These are phyloP conservation scores for Nicotiana sylvestris DNA, from an alignment of 257 asterid genomes.

Conservation along the genomic window DNA sequence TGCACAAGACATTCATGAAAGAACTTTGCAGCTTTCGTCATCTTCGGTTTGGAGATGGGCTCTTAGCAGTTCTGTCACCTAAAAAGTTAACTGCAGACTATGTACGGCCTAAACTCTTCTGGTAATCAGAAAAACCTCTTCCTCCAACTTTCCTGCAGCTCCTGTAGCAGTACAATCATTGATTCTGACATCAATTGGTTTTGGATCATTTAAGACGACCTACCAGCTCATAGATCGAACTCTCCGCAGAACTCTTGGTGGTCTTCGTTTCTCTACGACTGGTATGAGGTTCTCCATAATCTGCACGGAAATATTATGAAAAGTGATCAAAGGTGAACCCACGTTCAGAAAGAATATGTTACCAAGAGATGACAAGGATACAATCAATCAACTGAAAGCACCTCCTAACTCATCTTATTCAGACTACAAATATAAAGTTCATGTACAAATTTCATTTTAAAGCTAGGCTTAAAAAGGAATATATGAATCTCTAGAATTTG, in stretches of 20 bases:
- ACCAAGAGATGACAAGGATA: background rate
- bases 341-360: background rate
- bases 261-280: slow-evolving; percentile 48
- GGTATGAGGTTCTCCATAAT: slow-evolving; percentile 73
- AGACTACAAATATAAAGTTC: background rate
- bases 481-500: background rate
- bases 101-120: background rate
- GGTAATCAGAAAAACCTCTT: background rate
- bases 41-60: background rate
- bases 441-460: background rate
- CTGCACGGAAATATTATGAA: slow-evolving; percentile 29
- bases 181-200: slow-evolving; percentile 17
- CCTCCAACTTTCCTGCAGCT: background rate
- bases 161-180: slow-evolving; percentile 8
- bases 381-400: slow-evolving; percentile 5
- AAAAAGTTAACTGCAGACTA: background rate
- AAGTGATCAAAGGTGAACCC: background rate
- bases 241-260: slow-evolving; percentile 51
- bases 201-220: slow-evolving; percentile 2
- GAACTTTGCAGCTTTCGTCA: background rate
- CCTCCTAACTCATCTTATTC: background rate
- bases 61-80: background rate
- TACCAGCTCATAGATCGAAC: slow-evolving; percentile 45
- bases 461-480: background rate
- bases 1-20: background rate